Evolutionary conservation across 192 early-diverging fungal species (phyloP), one percentile per base, ranked within the genome.

Genomic region (Radiomyces spectabilis): DNA sequence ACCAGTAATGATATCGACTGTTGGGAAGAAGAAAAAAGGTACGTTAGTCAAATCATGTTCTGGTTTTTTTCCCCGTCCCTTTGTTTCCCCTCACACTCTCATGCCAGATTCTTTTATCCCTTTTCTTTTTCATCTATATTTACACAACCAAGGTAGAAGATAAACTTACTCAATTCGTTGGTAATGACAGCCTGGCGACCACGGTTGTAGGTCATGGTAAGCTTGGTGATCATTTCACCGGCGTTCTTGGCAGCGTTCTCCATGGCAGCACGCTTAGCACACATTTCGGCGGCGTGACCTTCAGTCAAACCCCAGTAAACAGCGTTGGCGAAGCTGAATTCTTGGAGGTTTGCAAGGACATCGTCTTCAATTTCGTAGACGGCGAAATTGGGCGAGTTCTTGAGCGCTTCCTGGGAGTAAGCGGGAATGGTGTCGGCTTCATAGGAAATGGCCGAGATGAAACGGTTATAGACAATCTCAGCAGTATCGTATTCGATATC

Each of bases 231-330:
- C 84, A 98, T 95, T 56, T 98, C 94, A 69, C 87, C 89, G 51
- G 94, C 96, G 78, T 99, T 99, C 84, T 97, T 94, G 74, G 94
- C 97, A 32, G 96, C 94, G 73, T 99, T 99, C 83, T 99, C 96
- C 96, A 97, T 99, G 60, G 96, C 96, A 61, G 88, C 87, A 56
- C 94, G 86, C 83, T 91, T 93, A 55, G 96, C 89, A 50, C 87
- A 84, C 86, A 96, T 88, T 71, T 99, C 96, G 24, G 92, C 79
- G 39, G 93, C 93, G 65, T 96, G 91, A 51, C 94, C 93, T 75
- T 99, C 96, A 51, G 90, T 88, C 52, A 99, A 76, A 57, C 85
- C 94, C 89, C 91, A 94, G 86, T 91, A 93, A 63, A 99, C 57
- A 65, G 77, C 78, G 82, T 96, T 96, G 69, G 92, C 92, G 51